Base-by-base conservation (phyloP, 164 flowering plant genomes). In the Macadamia integrifolia region DNA sequence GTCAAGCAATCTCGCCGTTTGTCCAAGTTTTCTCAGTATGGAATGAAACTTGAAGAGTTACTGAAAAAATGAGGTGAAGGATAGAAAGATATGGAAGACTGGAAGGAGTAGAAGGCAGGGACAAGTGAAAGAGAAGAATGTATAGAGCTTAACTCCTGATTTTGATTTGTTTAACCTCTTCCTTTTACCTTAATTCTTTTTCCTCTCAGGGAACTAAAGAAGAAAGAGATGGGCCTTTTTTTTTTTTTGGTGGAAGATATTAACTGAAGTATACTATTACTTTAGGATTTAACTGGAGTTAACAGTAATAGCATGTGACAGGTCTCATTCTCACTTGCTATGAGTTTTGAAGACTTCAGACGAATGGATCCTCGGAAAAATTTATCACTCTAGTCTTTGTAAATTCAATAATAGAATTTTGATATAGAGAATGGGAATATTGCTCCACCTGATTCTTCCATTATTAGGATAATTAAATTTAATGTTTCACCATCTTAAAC, bases 11-110 rank as follows among this genome's bases (percentile, higher is more conserved):
- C 63, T 79, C 69, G 81, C 83, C 0, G 74, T 79, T 32, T 78
- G 85, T 60, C 83, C 87, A 82, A 8, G 61, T 81, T 23, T 86
- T 84, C 77, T 79, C 86, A 0, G 85, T 84, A 1, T 87, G 91
- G 93, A 85, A 84, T 72, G 91, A 88, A 58, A 66, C 84, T 29
- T 84, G 78, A 64, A 58, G 32, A 8, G 2, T 9, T 35, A 31
- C 18, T 46, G 44, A 3, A 50, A 3, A 53, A 9, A 28, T 17
- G 13, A 46, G 50, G 60, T 46, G 57, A 31, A 44, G 66, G 68
- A 61, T 53, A 59, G 64, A 31, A 4, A 9, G 23, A 58, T 56
- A 62, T 8, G 70, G 50, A 65, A 56, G 66, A 35, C 23, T 23
- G 67, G n/a, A 58, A 72, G 56, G 52, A 14, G 44, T 18, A 71